A percentile compares a stretch with the other conserved stretches of the same genome.
These are phyloP conservation scores for Acanthamoeba lenticulata DNA, from an alignment of 208 protist species.

Conservation along the genomic window DNA sequence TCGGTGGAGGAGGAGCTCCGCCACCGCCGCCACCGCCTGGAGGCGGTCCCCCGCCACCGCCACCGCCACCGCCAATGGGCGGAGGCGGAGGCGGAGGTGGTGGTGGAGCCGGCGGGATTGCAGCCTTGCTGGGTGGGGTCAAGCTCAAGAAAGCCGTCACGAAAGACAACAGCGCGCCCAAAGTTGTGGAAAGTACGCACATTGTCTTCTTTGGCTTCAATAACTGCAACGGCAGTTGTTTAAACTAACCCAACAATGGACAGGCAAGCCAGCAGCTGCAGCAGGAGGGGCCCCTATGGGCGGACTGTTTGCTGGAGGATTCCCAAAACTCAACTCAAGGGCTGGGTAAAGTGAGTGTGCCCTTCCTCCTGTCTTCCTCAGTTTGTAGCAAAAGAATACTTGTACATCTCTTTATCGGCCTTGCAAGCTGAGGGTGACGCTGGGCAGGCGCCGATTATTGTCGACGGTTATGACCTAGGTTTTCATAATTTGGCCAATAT, in stretches of 20 bases:
- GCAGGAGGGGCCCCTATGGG: neutral
- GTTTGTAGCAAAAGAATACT: no score
- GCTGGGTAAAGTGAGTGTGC: no score
- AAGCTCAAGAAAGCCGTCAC: constrained; percentile 26
- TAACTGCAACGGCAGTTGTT: neutral
- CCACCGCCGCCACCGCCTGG: neutral
- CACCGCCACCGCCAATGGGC: neutral
- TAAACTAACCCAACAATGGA: no score
- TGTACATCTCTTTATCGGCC: no score
- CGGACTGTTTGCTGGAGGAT: neutral
- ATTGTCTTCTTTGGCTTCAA: neutral
- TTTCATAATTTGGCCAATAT: no score
- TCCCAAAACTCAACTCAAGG: neutral
- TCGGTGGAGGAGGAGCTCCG: neutral
- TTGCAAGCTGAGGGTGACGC: no score
- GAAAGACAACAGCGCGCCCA: constrained; percentile 1
- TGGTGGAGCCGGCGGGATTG: neutral
- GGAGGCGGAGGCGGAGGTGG: neutral
- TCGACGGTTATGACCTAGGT: no score
- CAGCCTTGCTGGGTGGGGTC: neutral
- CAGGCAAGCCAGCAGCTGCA: neutral
- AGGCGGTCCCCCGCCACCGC: neutral
- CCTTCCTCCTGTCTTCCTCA: no score
- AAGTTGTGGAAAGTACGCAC: neutral
- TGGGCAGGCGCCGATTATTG: no score